phyloP scores from a whole-genome alignment of 2,329 filamentous ascomycete species.

The Ramularia endophylla region DNA sequence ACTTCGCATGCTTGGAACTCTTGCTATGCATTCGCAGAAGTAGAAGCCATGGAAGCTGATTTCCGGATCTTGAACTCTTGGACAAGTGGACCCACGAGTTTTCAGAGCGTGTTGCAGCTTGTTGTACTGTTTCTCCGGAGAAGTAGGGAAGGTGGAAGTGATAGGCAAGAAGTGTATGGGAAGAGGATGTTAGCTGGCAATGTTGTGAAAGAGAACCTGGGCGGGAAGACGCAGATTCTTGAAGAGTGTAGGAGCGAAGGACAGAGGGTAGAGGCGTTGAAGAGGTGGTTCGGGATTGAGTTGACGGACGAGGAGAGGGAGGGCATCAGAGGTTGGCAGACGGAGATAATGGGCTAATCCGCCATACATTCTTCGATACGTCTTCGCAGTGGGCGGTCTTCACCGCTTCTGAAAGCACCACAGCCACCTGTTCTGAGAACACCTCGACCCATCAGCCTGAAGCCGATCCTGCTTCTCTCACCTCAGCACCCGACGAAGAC shows the following conservation, averaged over 20 bases:
- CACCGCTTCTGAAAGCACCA: no score
- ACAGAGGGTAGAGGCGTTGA: conserved; percentile 37
- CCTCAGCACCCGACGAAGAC: no score
- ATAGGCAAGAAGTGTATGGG: conserved; percentile 29
- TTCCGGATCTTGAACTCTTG: conserved; percentile 54
- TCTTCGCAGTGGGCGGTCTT: no score
- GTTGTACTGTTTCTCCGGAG: conserved; percentile 44
- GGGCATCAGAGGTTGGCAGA: conserved; percentile 31
- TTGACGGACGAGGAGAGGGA: conserved; percentile 34
- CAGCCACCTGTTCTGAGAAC: no score
- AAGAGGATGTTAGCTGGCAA: conserved; percentile 38
- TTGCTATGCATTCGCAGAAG: conserved; percentile 59
- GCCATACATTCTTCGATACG: no score
- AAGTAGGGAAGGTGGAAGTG: conserved; percentile 6
- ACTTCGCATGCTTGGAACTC: conserved; percentile 49
- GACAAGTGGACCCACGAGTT: conserved; percentile 46
- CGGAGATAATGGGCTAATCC: conserved; percentile 4
- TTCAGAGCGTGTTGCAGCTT: conserved; percentile 50
- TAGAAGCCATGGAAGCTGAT: conserved; percentile 56
- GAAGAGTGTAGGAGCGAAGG: conserved; percentile 37
- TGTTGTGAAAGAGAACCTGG: conserved; percentile 40
- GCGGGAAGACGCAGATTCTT: conserved; percentile 39
- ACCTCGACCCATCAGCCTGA: no score
- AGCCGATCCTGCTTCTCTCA: no score
- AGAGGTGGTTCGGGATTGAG: conserved; percentile 40